Evolutionary conservation across 495 filamentous ascomycete genomes (phyloP), one percentile per base, ranked within the genome.

Genomic region (Mytilinidion resinicola): DNA sequence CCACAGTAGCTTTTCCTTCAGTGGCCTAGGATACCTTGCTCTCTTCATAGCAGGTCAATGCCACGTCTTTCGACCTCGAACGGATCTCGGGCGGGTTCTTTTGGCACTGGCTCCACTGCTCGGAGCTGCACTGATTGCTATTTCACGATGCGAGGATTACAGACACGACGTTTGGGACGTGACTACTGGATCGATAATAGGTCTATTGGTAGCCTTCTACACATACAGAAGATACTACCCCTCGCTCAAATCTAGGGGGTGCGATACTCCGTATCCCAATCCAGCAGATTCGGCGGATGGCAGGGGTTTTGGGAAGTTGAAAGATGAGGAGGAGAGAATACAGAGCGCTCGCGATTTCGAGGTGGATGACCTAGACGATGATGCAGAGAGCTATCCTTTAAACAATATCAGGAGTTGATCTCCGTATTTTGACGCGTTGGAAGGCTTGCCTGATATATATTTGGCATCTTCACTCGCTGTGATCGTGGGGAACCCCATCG

Each of bases 161-260:
- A 74, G 93, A 25, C 93, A 99, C 63, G 95, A 97, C 69, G 87
- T 95, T 4, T 96, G 85, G 50, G 93, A 99, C 74, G 95, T 99
- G 17, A 86, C 82, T 21, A 75, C 76, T 14, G 93, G 93, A 0
- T 84, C 81, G 0, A 57, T 87, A 33, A 75, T 99, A 11, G 93
- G 93, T 1, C 78, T 85, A 60, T 68, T 75, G 7, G 74, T 96
- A 9, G 84, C 88, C 15, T 87, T 86, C 65, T 95, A 90, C 72
- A 90, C 85, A 21, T 98, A 96, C 65, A 74, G 89, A 59, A 78
- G 84, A 51, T 86, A 86, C 64, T 87, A 81, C 65, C 84, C 84
- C 1, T 56, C 72, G 5, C 63, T 87, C 57, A 67, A 74, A 20
- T 77, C 73, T 11, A 55, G 57, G 17, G 59, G 61, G 33, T 86